These are phyloP conservation scores for Edaphochlamys debaryana DNA, from an alignment of 139 green algal genomes.

Conservation along the genomic window DNA sequence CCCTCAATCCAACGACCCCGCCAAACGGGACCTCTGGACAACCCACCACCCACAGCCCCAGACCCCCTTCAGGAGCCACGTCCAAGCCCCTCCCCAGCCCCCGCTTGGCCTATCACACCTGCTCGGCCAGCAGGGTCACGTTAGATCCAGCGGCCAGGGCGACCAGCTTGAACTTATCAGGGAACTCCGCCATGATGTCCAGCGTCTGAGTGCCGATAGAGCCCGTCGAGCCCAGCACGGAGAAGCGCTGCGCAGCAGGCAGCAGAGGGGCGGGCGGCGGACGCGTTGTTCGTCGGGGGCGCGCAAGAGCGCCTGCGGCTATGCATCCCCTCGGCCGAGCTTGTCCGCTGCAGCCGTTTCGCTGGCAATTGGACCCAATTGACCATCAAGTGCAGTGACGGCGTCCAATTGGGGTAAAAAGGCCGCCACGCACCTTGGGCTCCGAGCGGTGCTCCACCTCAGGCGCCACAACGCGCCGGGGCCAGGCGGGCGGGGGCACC, in stretches of 20 bases:
- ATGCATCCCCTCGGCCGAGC: too few relatives aligned
- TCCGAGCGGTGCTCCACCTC: constrained; percentile 56
- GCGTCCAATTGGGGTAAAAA: too few relatives aligned
- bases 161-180: constrained; percentile 92
- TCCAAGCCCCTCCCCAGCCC: too few relatives aligned
- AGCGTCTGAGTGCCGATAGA: constrained; percentile 99
- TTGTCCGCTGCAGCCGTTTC: neutral
- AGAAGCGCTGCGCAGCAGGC: constrained; percentile 92
- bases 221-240: constrained; percentile 90
- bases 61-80: too few relatives aligned
- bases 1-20: too few relatives aligned
- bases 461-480: constrained; percentile 51
- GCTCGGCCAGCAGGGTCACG: constrained; percentile 92
- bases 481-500: constrained; percentile 58
- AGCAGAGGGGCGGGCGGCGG: too few relatives aligned
- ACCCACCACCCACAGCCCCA: too few relatives aligned
- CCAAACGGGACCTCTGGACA: too few relatives aligned
- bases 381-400: neutral
- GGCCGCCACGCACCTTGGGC: constrained; percentile 52
- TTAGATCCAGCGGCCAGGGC: constrained; percentile 95
- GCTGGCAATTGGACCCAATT: neutral
- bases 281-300: too few relatives aligned
- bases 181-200: constrained; percentile 96
- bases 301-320: too few relatives aligned
- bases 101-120: too few relatives aligned